Evolutionary conservation across 2,329 filamentous ascomycete species (phyloP), one percentile per base, ranked within the genome.

Genomic region (Amauroascus niger): DNA sequence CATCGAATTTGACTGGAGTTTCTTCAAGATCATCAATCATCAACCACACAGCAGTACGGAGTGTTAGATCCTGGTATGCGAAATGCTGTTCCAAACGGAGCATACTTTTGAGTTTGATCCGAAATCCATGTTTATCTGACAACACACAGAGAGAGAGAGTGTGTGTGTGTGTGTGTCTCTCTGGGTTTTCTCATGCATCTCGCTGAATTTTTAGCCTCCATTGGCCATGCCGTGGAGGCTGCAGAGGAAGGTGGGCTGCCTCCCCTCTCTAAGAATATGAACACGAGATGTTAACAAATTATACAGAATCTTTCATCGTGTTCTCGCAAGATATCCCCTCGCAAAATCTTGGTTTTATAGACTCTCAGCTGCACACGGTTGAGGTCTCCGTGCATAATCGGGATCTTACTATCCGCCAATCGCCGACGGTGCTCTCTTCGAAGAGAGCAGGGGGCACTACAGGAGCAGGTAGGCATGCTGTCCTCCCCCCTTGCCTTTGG

Each of bases 301-400:
- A 14, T 28, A 35, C 41, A 95, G 91, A 97, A 73, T 87, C 88
- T 3, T 96, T 95, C 65, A 72, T 90, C 35, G 77, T 96, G 53
- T 96, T 95, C 74, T 84, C 88, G 41, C 82, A 86, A 65, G 72
- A 81, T 16, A 80, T 88, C 24, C 82, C 86, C 0, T 86, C 85
- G 11, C 80, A 82, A 52, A 83, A 89, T 62, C 82, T 97, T 8
- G 93, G 91, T 64, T 93, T 96, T 69, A 73, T 97, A 58, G 84
- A 95, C 67, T 74, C 86, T 14, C 81, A 79, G 59, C 82, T 86
- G 8, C 67, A 77, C 1, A 70, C 73, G 1, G 68, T 96, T 33
- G 79, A 87, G 11, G 66, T 95, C 55, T 77, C 77, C 32, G 78
- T 97, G 57, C 80, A 75, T 52, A 82, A 77, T 53, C 77, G 76